A percentile compares a stretch with the other conserved stretches of the same genome.
Evolutionary conservation across 106 monocot genomes (phyloP).

Genomic region (Dioscorea zingiberensis): DNA sequence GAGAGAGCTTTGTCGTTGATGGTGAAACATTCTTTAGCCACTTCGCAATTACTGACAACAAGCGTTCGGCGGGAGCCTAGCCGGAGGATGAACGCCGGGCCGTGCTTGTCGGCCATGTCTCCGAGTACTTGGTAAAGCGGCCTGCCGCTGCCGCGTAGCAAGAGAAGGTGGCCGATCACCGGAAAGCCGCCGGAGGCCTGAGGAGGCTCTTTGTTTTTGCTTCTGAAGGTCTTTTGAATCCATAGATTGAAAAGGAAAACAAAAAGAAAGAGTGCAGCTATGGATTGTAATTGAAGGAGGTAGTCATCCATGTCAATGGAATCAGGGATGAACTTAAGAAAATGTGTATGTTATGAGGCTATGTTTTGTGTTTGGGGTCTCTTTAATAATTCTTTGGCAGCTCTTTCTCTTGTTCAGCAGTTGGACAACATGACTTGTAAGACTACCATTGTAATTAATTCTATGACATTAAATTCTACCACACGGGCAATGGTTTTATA

Average conservation of each 20-base stretch:
- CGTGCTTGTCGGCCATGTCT: slow-evolving; percentile 20
- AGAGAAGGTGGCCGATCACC: slow-evolving; percentile 30
- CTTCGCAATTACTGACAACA: slow-evolving; percentile 11
- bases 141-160: slow-evolving; percentile 10
- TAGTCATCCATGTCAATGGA: no score
- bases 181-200: slow-evolving; percentile 24
- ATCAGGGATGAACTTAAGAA: no score
- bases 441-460: no score
- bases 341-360: no score
- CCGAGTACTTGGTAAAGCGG: slow-evolving; percentile 9
- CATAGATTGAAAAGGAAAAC: background rate
- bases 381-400: no score
- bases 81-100: slow-evolving; percentile 24
- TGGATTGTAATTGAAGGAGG: no score
- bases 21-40: slow-evolving; percentile 23
- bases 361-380: no score
- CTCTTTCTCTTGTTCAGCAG: no score
- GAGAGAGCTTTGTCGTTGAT: slow-evolving; percentile 25
- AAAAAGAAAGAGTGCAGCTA: background rate
- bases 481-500: no score
- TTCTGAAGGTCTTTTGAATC: background rate
- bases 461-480: no score
- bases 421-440: no score
- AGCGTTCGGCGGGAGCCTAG: slow-evolving; percentile 14
- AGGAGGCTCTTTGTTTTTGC: slow-evolving; percentile 2